phyloP scores from a whole-genome alignment of 768 basidiomycete species.

The Leccinum imitatum region DNA sequence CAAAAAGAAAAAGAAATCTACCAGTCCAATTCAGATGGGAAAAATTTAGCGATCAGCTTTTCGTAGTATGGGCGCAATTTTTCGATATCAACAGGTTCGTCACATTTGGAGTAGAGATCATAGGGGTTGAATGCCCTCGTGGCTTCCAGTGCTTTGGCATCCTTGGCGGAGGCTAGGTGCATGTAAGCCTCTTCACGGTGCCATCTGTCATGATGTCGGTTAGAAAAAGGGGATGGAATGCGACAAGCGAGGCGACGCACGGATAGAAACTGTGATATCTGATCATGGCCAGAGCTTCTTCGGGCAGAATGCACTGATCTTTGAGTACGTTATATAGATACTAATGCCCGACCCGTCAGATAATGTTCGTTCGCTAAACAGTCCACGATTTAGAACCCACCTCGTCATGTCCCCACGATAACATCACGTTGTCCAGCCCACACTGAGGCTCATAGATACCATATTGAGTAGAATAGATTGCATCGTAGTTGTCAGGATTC shows the following conservation, averaged over 20 bases:
- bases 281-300: constrained; percentile 87
- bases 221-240: not conserved
- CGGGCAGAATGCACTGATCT: constrained; percentile 77
- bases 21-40: constrained; percentile 82
- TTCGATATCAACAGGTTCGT: constrained; percentile 60
- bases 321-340: constrained; percentile 85
- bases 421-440: constrained; percentile 83
- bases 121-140: constrained; percentile 91
- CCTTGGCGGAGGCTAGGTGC: constrained; percentile 75
- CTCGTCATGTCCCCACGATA: constrained; percentile 92
- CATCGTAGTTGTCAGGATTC: constrained; percentile 68
- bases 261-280: constrained; percentile 96
- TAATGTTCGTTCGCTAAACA: not conserved
- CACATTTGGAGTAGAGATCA: constrained; percentile 90
- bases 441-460: constrained; percentile 80
- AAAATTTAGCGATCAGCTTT: constrained; percentile 78
- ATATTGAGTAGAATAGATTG: constrained; percentile 65
- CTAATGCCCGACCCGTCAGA: constrained; percentile 36
- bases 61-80: constrained; percentile 83
- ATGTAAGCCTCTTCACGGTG: constrained; percentile 85
- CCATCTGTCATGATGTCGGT: constrained; percentile 48
- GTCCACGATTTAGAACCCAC: constrained; percentile 38
- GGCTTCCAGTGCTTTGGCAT: constrained; percentile 61
- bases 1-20: constrained; percentile 33
- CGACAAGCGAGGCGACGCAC: constrained; percentile 32